These are phyloP conservation scores for Calamus simplicifolius DNA, from an alignment of 176 grass and related monocot species.

Conservation along the genomic window DNA sequence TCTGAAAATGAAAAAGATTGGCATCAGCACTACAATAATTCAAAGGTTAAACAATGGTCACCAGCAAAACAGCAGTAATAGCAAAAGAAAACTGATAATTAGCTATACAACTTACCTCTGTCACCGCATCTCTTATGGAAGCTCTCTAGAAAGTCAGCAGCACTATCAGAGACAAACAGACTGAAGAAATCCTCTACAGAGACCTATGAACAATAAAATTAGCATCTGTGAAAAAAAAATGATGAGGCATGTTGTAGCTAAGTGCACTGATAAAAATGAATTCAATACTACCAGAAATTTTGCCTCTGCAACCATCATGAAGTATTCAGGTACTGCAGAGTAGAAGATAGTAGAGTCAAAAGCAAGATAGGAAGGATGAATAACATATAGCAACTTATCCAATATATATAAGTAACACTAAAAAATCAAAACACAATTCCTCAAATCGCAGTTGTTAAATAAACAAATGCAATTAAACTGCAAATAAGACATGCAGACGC, in stretches of 20 bases:
- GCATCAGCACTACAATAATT: conserved; percentile 10
- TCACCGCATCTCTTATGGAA: conserved; percentile 76
- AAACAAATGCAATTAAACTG: too few relatives aligned
- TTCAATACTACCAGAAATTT: conserved; percentile 58
- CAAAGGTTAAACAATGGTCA: neutral
- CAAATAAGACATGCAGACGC: too few relatives aligned
- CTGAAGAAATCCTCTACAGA: conserved; percentile 61
- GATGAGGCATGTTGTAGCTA: conserved; percentile 9
- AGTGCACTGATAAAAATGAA: conserved; percentile 10
- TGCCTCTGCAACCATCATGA: conserved; percentile 53
- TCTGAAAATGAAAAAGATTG: conserved; percentile 48
- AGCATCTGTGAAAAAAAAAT: conserved; percentile 11
- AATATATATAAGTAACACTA: too few relatives aligned
- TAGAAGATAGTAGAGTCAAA: neutral
- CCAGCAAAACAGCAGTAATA: neutral
- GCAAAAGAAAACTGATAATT: too few relatives aligned
- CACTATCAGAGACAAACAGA: conserved; percentile 60
- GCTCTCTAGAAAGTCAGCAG: conserved; percentile 71
- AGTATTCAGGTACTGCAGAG: conserved; percentile 63
- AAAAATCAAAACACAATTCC: too few relatives aligned
- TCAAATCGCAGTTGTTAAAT: too few relatives aligned
- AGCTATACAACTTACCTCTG: conserved; percentile 43
- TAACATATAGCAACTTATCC: too few relatives aligned
- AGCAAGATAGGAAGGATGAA: too few relatives aligned
- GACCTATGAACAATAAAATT: conserved; percentile 43